Evolutionary conservation across 805 yeast genomes (phyloP), one percentile per base, ranked within the genome.

Genomic region (Nakazawaea ambrosiae): DNA sequence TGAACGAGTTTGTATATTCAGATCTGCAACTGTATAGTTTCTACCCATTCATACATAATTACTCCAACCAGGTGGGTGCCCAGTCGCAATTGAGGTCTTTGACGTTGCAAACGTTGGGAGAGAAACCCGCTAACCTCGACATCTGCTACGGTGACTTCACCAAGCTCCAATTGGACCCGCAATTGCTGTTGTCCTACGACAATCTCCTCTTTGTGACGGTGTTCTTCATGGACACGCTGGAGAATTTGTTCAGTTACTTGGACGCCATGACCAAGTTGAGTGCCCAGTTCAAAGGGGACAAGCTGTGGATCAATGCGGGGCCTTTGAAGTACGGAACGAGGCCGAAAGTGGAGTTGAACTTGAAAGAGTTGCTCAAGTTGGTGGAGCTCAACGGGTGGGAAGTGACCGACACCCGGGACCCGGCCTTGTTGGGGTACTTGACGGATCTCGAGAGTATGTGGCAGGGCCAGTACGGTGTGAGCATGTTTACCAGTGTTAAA

Each of bases 251-350:
- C 45, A 80, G 76, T 28, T 89, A 89, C 55, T 57, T 90, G 38
- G 81, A 81, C 37, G 59, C 81, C 1, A 77, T 90, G 26, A 70
- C 71, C 39, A 49, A 55, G 9, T 49, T 80, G 25, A 45, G 57
- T 7, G 17, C 2, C 7, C 54, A 55, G 7, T 58, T 66, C 9
- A 49, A 50, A 7, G 64, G 61, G 7, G 62, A 61, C 12, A 68
- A 68, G 3, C 65, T 70, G 29, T 90, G 97, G 97, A 75, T 90
- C 45, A 90, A 92, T 53, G 67, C 78, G 11, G 98, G 98, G 0
- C 98, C 98, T 0, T 65, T 92, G 43, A 83, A 89, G 55, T 90
- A 92, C 65, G 97, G 97, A 1, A 76, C 87, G 2, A 83, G 88
- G 37, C 78, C 96, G 33, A 66, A 72, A 53, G 75, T 80, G 22